Conservation (phyloP, 805 yeast species). For the Komagataella pastoris region DNA sequence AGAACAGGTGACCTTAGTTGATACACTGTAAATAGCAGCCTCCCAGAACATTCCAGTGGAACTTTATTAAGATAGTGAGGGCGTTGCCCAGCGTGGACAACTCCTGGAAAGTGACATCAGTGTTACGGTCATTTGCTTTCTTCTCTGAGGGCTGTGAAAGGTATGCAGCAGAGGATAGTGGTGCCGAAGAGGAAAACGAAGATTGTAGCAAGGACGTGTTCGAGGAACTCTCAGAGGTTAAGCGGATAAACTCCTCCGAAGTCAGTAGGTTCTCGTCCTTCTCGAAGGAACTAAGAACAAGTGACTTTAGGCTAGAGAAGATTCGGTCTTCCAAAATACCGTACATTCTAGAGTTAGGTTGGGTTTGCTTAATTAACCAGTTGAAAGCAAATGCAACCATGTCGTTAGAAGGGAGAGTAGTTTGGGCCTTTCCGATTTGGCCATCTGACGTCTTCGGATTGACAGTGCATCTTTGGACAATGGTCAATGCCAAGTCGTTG, state of each 20-base stretch:
- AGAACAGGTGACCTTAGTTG: constrained; percentile 22
- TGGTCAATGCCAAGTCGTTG: constrained; percentile 55
- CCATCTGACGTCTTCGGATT: neutral
- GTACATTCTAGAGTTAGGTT: constrained; percentile 68
- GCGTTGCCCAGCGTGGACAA: constrained; percentile 32
- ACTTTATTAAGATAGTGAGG: constrained; percentile 51
- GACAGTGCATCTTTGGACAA: constrained; percentile 25
- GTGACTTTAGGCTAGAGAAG: constrained; percentile 31
- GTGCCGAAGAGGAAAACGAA: constrained; percentile 1
- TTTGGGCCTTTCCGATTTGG: constrained; percentile 2
- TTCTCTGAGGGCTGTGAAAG: constrained; percentile 4
- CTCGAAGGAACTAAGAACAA: constrained; percentile 16
- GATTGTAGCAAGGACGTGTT: constrained; percentile 4
- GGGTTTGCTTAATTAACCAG: constrained; percentile 80
- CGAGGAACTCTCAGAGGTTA: constrained; percentile 9
- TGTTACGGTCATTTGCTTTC: constrained; percentile 4
- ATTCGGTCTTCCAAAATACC: constrained; percentile 59
- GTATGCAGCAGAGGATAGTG: constrained; percentile 4
- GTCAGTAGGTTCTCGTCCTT: constrained; percentile 12
- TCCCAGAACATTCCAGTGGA: constrained; percentile 59
- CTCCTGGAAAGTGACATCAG: constrained; percentile 7
- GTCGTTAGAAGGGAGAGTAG: constrained; percentile 22
- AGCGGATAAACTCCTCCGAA: constrained; percentile 13
- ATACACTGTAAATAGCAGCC: constrained; percentile 39
- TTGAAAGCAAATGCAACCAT: constrained; percentile 49